Conservation (phyloP, 768 basidiomycete genomes). For the Lactarius tabidus region DNA sequence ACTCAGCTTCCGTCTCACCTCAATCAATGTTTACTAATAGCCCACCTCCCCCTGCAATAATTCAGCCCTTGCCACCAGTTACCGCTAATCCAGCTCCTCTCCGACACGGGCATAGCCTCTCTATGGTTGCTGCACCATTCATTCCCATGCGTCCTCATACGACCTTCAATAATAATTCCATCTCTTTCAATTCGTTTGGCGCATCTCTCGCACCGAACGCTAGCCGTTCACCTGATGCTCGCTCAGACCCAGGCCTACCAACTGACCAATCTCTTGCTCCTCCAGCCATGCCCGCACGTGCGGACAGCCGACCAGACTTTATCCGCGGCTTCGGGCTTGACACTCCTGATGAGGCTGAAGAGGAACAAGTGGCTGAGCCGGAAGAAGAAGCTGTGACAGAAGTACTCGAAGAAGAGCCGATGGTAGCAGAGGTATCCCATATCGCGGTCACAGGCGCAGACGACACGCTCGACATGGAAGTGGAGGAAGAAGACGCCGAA, state of each 20-base stretch:
- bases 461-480: conserved; percentile 26
- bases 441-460: conserved; percentile 14
- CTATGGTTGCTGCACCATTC: conserved; percentile 58
- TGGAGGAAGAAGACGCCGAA: conserved; percentile 36
- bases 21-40: conserved; percentile 47
- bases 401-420: conserved; percentile 23
- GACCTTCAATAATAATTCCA: conserved; percentile 37
- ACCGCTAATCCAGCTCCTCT: conserved; percentile 45
- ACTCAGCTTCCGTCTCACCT: conserved; percentile 62
- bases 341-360: conserved; percentile 70
- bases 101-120: conserved; percentile 72
- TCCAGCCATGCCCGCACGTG: conserved; percentile 38
- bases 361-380: conserved; percentile 34
- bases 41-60: conserved; percentile 47
- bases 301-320: conserved; percentile 66
- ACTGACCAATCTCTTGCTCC: conserved; percentile 44
- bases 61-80: conserved; percentile 31
- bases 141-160: conserved; percentile 34
- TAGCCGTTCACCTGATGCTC: conserved; percentile 33
- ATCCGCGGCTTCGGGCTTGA: conserved; percentile 77
- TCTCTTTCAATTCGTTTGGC: conserved; percentile 63
- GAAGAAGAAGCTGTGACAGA: conserved; percentile 27
- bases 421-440: conserved; percentile 19
- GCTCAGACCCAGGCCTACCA: conserved; percentile 56
- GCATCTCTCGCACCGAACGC: conserved; percentile 51